Evolutionary conservation across 768 basidiomycete species (phyloP).

Genomic region (Baorangia bicolor): DNA sequence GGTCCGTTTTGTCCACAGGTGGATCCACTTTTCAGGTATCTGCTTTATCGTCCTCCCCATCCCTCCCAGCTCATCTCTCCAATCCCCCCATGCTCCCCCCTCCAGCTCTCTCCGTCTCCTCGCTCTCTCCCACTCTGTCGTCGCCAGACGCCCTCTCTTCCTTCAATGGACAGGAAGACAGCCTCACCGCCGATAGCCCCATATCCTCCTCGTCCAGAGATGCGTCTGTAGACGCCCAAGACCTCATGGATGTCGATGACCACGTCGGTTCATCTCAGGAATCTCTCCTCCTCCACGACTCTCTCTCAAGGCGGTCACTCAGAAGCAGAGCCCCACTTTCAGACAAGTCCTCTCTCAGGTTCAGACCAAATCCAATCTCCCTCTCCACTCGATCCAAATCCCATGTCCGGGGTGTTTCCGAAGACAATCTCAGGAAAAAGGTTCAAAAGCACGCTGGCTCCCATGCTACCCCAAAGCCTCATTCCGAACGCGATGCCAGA

Average conservation of each 20-base stretch:
- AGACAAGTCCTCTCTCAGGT: constrained; percentile 28
- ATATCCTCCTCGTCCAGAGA: constrained; percentile 35
- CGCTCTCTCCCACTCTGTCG: constrained; percentile 31
- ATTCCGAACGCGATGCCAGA: constrained; percentile 31
- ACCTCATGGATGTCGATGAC: constrained; percentile 29
- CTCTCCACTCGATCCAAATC: constrained; percentile 28
- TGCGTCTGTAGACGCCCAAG: constrained; percentile 28
- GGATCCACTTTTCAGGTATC: constrained; percentile 14
- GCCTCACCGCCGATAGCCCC: constrained; percentile 29
- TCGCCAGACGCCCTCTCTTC: constrained; percentile 32
- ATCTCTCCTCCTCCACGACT: constrained; percentile 25
- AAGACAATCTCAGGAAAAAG: constrained; percentile 30
- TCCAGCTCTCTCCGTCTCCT: constrained; percentile 20
- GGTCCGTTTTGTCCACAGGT: neutral
- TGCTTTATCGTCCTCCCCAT: constrained; percentile 1
- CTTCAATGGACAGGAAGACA: constrained; percentile 33
- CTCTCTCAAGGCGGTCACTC: constrained; percentile 27
- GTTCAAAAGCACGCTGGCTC: constrained; percentile 23
- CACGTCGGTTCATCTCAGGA: constrained; percentile 26
- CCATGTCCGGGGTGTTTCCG: constrained; percentile 20
- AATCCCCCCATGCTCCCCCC: constrained; percentile 15
- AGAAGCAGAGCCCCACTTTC: constrained; percentile 20
- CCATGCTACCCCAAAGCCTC: constrained; percentile 19
- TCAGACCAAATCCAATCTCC: constrained; percentile 24
- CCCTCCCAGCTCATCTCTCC: neutral